Evolutionary conservation across 441 rosid genomes (phyloP).

Genomic region (Gossypium davidsonii): DNA sequence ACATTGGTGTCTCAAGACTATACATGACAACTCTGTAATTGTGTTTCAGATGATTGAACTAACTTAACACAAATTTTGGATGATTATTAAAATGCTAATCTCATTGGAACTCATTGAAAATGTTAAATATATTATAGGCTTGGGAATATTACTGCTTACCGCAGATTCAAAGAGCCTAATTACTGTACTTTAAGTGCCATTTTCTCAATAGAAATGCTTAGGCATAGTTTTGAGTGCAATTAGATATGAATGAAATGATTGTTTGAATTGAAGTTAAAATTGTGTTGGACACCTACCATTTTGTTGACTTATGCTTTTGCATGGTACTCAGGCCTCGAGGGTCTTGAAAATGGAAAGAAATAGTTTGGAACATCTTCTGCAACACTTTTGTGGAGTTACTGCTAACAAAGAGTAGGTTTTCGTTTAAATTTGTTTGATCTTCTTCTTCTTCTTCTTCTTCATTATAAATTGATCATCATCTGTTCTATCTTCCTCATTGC

Average conservation of each 20-base stretch:
- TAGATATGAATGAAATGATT: background rate
- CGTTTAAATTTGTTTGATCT: conserved; percentile 7
- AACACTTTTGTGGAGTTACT: conserved; percentile 68
- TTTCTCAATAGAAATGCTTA: background rate
- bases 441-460: background rate
- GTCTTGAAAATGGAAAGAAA: conserved; percentile 78
- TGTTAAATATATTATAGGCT: background rate
- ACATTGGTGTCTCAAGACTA: background rate
- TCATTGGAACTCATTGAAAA: background rate
- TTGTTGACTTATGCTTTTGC: background rate
- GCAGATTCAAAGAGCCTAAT: background rate
- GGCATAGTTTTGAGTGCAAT: background rate
- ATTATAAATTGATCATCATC: background rate
- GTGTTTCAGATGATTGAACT: background rate
- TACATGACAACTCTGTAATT: background rate
- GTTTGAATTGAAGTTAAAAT: background rate
- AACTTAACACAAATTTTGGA: background rate
- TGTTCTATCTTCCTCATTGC: conserved; percentile 27
- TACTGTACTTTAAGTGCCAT: background rate
- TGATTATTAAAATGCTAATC: background rate
- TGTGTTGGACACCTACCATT: background rate
- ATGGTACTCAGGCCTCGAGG: conserved; percentile 67
- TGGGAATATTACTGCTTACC: background rate
- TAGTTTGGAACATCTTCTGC: conserved; percentile 81
- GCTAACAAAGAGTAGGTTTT: conserved; percentile 82